These are phyloP conservation scores for Backusella sp. DNA, from an alignment of 192 early-diverging fungal genomes.

Conservation along the genomic window DNA sequence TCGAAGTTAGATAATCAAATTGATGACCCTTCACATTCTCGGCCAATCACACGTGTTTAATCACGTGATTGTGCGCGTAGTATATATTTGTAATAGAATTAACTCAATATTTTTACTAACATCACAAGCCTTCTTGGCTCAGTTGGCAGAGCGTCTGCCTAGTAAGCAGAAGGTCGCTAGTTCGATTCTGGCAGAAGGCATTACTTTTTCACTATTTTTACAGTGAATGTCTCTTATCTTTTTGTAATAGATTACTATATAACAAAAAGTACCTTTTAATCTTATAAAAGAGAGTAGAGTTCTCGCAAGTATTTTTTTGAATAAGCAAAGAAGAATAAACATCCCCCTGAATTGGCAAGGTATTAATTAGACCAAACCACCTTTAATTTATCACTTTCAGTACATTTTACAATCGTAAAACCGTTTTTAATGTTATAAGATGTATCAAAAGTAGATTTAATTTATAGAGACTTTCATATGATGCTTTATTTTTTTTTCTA, in stretches of 20 bases:
- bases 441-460: neutral
- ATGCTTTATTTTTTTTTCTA: neutral
- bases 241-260: neutral
- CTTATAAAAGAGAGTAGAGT: too few relatives aligned
- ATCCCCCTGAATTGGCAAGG: neutral
- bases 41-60: too few relatives aligned
- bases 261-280: too few relatives aligned
- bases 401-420: neutral
- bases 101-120: too few relatives aligned
- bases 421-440: too few relatives aligned
- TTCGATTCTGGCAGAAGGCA: slow-evolving; percentile 40
- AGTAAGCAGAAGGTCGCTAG: slow-evolving; percentile 40
- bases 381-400: neutral
- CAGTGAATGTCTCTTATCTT: too few relatives aligned
- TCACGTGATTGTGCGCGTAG: too few relatives aligned
- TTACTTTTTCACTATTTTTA: neutral
- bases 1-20: too few relatives aligned
- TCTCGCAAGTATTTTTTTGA: too few relatives aligned
- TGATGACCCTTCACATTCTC: too few relatives aligned
- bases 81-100: neutral
- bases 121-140: slow-evolving; percentile 34
- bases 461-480: neutral
- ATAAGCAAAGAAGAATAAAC: neutral
- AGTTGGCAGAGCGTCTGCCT: slow-evolving; percentile 43
- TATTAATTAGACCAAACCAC: neutral